A percentile compares a stretch with the other conserved stretches of the same genome.
Conservation (phyloP, 495 filamentous ascomycete genomes). For the Hyaloscypha variabilis region DNA sequence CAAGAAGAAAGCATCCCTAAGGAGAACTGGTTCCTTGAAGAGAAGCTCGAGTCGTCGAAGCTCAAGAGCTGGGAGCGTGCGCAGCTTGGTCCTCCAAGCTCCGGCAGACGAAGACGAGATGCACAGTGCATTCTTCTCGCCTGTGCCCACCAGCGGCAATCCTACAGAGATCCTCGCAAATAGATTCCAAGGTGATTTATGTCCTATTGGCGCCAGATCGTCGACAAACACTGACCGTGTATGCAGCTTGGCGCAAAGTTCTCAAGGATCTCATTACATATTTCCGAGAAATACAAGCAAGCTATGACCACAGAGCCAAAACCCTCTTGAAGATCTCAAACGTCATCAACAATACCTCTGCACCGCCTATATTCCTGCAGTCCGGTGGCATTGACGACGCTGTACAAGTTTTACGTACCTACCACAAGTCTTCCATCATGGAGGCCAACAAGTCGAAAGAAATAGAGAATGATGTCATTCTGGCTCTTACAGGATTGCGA, state of each 20-base stretch:
- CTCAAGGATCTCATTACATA: slow-evolving; percentile 94
- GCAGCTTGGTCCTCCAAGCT: slow-evolving; percentile 68
- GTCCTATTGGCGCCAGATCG: not conserved
- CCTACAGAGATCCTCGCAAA: slow-evolving; percentile 90
- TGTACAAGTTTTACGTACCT: slow-evolving; percentile 74
- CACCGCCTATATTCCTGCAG: slow-evolving; percentile 70
- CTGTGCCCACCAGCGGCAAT: slow-evolving; percentile 82
- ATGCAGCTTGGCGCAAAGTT: slow-evolving; percentile 87
- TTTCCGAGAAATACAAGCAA: slow-evolving; percentile 89
- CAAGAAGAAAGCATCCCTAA: slow-evolving; percentile 82
- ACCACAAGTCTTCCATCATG: slow-evolving; percentile 77
- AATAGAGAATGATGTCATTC: slow-evolving; percentile 88
- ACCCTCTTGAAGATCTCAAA: slow-evolving; percentile 81
- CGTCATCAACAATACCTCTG: slow-evolving; percentile 75
- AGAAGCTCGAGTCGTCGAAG: slow-evolving; percentile 76
- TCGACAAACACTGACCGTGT: not conserved
- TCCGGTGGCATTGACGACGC: slow-evolving; percentile 86
- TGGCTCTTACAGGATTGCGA: slow-evolving; percentile 79
- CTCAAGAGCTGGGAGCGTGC: slow-evolving; percentile 79
- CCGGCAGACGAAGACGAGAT: slow-evolving; percentile 65
- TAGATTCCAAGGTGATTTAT: slow-evolving; percentile 79
- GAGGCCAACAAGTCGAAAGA: slow-evolving; percentile 90
- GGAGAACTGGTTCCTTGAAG: slow-evolving; percentile 72
- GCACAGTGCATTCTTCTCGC: slow-evolving; percentile 85
- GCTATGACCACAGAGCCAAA: slow-evolving; percentile 87